Base-by-base conservation (phyloP, 1,284 basidiomycete genomes). In the Polyporus tsugae region DNA sequence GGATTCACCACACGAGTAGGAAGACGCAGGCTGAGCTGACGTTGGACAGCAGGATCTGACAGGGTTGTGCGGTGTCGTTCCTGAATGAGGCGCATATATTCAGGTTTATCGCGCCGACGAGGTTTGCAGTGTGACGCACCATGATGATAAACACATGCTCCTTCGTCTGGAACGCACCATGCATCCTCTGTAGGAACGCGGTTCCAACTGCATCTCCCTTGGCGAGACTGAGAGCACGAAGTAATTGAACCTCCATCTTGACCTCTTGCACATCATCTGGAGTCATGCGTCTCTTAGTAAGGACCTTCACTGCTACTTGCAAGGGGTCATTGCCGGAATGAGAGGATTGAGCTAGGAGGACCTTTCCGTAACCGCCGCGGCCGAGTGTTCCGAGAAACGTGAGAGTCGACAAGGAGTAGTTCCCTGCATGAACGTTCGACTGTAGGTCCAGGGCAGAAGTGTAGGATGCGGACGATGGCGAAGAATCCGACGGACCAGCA, bases 361-460 rank as follows among this genome's bases (percentile, higher is more conserved):
- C 73, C 52, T 74, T 74, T 57, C 71, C 73, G 33, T 69, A 71
- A 22, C 66, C 73, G 7, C 73, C 73, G 11, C 70, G 68, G 17
- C 73, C 73, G 2, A 74, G 63, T 4, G 73, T 74, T 0, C 73
- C 71, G 1, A 66, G 57, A 33, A 74, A 66, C 6, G 11, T 42
- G 38, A 72, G 44, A 46, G 64, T 63, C 5, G 71, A 68, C 9
- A 69, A 29, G 2, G 63, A 66, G 64, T 44, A 59, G n/a, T 60
- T 4, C 35, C 13, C 36, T 6, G 38, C 4, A 7, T 25, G 58
- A 11, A 22, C 22, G 13, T 22, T n/a, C 22, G 58, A 11, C 13
- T 38, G 49, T 22, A 63, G 29, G 33, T 55, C 52, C 15, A 55
- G 17, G 29, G 29, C n/a, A 38, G 49, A 29, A 25, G 10, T 1